phyloP scores from a whole-genome alignment of 1,139 yeast genomes.

The Protomyces lactucae-debilis region DNA sequence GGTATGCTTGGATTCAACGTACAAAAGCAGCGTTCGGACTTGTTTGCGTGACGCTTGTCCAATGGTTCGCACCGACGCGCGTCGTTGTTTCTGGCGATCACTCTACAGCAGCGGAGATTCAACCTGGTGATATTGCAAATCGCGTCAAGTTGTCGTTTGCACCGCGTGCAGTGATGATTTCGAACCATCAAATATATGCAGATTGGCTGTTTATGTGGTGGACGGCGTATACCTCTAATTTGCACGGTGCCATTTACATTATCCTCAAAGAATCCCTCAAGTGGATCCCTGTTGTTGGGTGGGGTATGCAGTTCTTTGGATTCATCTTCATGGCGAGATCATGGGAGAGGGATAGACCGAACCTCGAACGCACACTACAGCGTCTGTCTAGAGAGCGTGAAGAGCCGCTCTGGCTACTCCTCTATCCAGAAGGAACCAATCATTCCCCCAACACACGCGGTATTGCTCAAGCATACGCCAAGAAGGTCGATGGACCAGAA shows the following conservation, averaged over 20 bases:
- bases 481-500: constrained; percentile 43
- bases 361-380: constrained; percentile 48
- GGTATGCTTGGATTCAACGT: constrained; percentile 26
- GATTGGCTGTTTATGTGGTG: constrained; percentile 97
- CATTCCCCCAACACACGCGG: constrained; percentile 60
- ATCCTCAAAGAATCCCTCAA: constrained; percentile 74
- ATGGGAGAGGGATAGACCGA: constrained; percentile 70
- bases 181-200: constrained; percentile 76
- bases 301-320: constrained; percentile 75
- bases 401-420: constrained; percentile 50
- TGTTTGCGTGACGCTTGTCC: constrained; percentile 37
- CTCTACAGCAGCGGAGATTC: constrained; percentile 36
- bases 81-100: constrained; percentile 40
- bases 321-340: constrained; percentile 51
- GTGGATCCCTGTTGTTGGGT: constrained; percentile 72
- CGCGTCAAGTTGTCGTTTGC: constrained; percentile 37
- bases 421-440: constrained; percentile 96
- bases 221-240: constrained; percentile 61
- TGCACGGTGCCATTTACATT: constrained; percentile 62
- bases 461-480: constrained; percentile 56
- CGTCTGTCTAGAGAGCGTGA: constrained; percentile 28
- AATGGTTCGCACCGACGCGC: constrained; percentile 39
- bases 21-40: constrained; percentile 42
- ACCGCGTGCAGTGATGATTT: constrained; percentile 55
- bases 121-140: constrained; percentile 33